These are phyloP conservation scores for Papiliotrema flavescens DNA, from an alignment of 1,284 basidiomycete species.

Conservation along the genomic window DNA sequence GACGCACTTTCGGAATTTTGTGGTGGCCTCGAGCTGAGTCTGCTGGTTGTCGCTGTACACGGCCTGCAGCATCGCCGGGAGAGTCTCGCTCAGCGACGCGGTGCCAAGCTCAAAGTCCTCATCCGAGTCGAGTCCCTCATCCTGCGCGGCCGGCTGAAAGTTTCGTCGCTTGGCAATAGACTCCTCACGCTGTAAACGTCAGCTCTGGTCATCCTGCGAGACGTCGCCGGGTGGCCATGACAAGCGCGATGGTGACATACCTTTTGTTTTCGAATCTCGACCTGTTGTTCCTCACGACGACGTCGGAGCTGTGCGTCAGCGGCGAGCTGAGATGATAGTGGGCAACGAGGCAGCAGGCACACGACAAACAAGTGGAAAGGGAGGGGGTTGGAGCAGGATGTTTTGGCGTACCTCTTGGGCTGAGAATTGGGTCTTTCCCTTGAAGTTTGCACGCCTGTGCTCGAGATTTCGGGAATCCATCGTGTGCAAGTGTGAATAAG, in stretches of 20 bases:
- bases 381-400: not conserved
- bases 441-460: slow-evolving; percentile 49
- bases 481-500: slow-evolving; percentile 6
- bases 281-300: slow-evolving; percentile 92
- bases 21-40: slow-evolving; percentile 87
- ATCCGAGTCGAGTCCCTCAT: slow-evolving; percentile 66
- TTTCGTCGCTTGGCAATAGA: slow-evolving; percentile 95
- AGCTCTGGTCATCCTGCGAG: not conserved
- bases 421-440: slow-evolving; percentile 50
- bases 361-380: not conserved
- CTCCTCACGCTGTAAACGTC: slow-evolving; percentile 65
- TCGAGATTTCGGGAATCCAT: slow-evolving; percentile 48
- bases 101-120: slow-evolving; percentile 59
- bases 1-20: slow-evolving; percentile 82
- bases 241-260: slow-evolving; percentile 22
- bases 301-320: slow-evolving; percentile 61
- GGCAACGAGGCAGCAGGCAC: not conserved
- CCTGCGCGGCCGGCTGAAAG: slow-evolving; percentile 67
- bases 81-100: slow-evolving; percentile 53
- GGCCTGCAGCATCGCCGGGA: slow-evolving; percentile 74
- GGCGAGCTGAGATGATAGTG: not conserved
- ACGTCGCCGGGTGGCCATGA: not conserved
- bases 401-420: slow-evolving; percentile 44
- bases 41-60: slow-evolving; percentile 91
- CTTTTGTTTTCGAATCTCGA: slow-evolving; percentile 94